Conservation (phyloP, 768 basidiomycete genomes). For the Neoboletus brunneissimus region DNA sequence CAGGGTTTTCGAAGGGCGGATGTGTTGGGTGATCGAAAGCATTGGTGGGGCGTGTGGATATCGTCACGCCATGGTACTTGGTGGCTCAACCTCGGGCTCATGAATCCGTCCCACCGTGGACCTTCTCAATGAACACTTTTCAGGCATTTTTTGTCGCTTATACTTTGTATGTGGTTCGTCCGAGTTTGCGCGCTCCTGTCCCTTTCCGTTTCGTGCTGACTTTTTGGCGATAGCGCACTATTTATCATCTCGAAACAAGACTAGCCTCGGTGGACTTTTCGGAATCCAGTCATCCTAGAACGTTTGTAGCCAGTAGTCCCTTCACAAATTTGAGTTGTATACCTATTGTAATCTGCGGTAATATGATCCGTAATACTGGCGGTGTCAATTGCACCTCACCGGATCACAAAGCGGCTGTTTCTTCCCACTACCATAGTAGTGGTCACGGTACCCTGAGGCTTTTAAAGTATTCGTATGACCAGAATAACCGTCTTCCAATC, state of each 20-base stretch:
- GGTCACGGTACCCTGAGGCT: too few species aligned
- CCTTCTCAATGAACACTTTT: not conserved
- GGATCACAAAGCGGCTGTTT: not conserved
- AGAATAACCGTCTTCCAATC: too few species aligned
- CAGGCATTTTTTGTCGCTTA: not conserved
- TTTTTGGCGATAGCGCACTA: not conserved
- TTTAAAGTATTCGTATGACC: too few species aligned
- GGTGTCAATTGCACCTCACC: too few species aligned
- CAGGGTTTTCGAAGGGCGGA: slow-evolving; percentile 50
- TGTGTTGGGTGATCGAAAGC: slow-evolving; percentile 43
- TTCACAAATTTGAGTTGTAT: not conserved
- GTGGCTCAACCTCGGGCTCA: slow-evolving; percentile 47
- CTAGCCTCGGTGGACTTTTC: not conserved
- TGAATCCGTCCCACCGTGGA: slow-evolving; percentile 20
- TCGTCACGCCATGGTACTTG: slow-evolving; percentile 36
- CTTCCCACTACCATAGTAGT: not conserved
- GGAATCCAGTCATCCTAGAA: slow-evolving; percentile 1
- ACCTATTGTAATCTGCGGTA: not conserved
- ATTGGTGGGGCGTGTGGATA: slow-evolving; percentile 43
- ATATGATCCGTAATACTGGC: not conserved
- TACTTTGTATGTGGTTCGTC: not conserved
- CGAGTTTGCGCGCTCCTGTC: not conserved
- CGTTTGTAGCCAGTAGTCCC: slow-evolving; percentile 15
- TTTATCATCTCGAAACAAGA: not conserved
- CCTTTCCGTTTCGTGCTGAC: not conserved